phyloP scores from a whole-genome alignment of 2,329 filamentous ascomycete genomes.

The Exserohilum rostratum region DNA sequence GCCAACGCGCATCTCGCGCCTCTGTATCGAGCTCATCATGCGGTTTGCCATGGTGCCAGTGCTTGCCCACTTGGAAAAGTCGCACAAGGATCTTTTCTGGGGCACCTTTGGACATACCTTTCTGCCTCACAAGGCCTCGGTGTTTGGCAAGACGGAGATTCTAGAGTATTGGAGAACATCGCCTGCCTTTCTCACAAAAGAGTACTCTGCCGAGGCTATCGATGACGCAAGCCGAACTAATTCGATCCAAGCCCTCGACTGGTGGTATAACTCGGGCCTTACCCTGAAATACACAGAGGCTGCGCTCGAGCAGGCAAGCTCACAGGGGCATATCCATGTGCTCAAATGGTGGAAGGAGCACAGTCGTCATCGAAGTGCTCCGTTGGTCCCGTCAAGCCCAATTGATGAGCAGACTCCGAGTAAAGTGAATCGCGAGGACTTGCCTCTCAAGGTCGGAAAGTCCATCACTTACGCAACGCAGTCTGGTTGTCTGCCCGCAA shows the following conservation, averaged over 20 bases:
- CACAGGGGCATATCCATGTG: constrained; percentile 81
- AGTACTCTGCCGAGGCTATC: constrained; percentile 83
- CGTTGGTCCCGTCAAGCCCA: constrained; percentile 18
- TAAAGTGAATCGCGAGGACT: constrained; percentile 24
- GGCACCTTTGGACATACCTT: constrained; percentile 81
- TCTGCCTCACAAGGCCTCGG: constrained; percentile 85
- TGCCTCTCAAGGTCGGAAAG: constrained; percentile 79
- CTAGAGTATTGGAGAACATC: constrained; percentile 91
- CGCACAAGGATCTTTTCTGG: constrained; percentile 78
- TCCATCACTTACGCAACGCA: constrained; percentile 84
- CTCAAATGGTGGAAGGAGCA: constrained; percentile 92
- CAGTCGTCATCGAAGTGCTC: constrained; percentile 53
- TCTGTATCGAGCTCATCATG: constrained; percentile 87
- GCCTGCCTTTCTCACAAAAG: constrained; percentile 80
- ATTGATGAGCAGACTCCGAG: constrained; percentile 22
- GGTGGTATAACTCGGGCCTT: constrained; percentile 85
- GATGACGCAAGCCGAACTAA: constrained; percentile 87
- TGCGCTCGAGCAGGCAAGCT: constrained; percentile 85
- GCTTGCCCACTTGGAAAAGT: constrained; percentile 72
- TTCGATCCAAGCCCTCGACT: constrained; percentile 83
- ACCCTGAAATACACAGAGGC: constrained; percentile 84
- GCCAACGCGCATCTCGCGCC: constrained; percentile 75
- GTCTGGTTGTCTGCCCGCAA: constrained; percentile 75
- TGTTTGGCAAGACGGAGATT: constrained; percentile 83
- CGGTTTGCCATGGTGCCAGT: constrained; percentile 85